Percentiles rank a stretch among this genome's conserved stretches.
Conservation (phyloP, 257 asterid species). For the Solanum dulcamara region DNA sequence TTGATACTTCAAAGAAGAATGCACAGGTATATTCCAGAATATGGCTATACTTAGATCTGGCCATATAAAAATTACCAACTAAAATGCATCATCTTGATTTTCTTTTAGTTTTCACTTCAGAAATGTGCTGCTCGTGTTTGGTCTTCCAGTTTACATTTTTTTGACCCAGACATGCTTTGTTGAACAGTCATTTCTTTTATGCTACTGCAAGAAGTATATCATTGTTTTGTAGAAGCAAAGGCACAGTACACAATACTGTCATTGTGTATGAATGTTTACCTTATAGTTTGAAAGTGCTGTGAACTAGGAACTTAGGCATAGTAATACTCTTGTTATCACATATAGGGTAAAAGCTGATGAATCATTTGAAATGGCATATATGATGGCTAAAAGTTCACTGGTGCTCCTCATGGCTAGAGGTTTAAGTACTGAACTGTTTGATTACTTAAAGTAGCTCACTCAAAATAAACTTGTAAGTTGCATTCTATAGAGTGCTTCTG, state of each 20-base stretch:
- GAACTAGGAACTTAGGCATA: neutral
- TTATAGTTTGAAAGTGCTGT: neutral
- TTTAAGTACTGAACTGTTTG: neutral
- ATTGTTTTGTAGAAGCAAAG: neutral
- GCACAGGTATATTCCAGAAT: conserved; percentile 57
- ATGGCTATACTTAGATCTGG: neutral
- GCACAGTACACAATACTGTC: neutral
- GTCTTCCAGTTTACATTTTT: neutral
- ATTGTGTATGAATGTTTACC: neutral
- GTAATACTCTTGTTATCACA: neutral
- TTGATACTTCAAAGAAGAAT: conserved; percentile 76
- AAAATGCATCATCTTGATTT: neutral
- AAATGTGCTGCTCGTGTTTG: neutral
- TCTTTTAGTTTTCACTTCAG: neutral
- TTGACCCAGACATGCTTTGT: neutral
- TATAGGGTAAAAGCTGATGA: neutral
- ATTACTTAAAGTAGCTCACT: neutral
- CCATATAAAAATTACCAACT: neutral
- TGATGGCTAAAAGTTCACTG: neutral
- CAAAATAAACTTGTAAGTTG: neutral
- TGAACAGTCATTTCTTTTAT: neutral
- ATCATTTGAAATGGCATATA: neutral
- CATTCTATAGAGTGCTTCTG: neutral
- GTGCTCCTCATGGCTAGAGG: neutral
- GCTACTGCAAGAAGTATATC: neutral